Base-by-base conservation (phyloP, 1,139 yeast species). In the Candida sp. region DNA sequence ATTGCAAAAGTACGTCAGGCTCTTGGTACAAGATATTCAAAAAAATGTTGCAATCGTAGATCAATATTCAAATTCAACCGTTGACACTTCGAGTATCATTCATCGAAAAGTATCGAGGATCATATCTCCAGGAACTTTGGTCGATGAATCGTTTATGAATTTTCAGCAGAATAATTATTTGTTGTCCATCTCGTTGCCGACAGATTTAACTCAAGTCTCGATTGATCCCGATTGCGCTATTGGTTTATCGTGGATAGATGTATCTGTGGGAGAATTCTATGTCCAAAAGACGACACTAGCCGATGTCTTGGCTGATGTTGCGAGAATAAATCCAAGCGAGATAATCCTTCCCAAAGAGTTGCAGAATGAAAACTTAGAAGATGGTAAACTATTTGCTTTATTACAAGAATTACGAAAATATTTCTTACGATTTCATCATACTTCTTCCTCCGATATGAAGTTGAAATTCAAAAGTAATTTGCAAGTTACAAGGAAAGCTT, bases 81-180 rank as follows among this genome's bases (percentile, higher is more conserved):
- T 53, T 5, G 47, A 54, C 6, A 52, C 56, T 8, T 62, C 60
- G 29, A 61, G 57, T 33, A 73, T 73, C 27, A 77, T 83, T 35
- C 81, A 77, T 43, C 69, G 99, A 36, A 82, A 86, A 34, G 80
- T 95, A 0, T 77, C 90, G 4, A 71, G 98, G 38, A 81, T 91
- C 5, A 80, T 93, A 1, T 85, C 97, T 0, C 97, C 98, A 0
- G 99, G 99, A 1, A 93, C 98, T 0, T 75, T 93, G 41, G 78
- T 91, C 9, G 97, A 89, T 54, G 98, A 93, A 54, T 81, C 87
- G 1, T 85, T 91, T 50, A 69, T 93, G 53, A 86, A 90, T 55
- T 81, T 80, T 47, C 80, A 79, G 49, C 76, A 78, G 42, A 86
- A 87, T 52, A 89, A 90, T 55, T 90, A 74, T 57, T 66, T 91